A percentile compares a stretch with the other conserved stretches of the same genome.
phyloP scores from a whole-genome alignment of 305 asterid genomes.

The Rubia tinctorum region DNA sequence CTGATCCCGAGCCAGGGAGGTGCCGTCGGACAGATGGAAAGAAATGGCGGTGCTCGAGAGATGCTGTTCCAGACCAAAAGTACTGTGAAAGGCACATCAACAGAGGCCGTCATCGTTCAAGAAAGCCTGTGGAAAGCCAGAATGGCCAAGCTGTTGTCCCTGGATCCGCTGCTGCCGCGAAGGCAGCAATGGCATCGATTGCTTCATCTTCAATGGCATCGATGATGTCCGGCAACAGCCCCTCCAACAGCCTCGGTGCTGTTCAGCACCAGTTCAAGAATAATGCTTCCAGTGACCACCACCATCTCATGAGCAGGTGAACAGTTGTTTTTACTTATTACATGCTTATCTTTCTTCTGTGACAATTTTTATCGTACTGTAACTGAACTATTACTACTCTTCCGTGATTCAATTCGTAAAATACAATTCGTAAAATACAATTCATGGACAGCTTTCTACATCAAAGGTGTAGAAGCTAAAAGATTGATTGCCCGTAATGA shows the following conservation, averaged over 20 bases:
- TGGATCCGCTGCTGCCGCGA: conserved; percentile 50
- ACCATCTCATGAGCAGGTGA: conserved; percentile 48
- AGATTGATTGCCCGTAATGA: too few relatives aligned
- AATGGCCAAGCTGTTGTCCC: conserved; percentile 63
- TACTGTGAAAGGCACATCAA: conserved; percentile 98
- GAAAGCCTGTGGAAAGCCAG: conserved; percentile 99
- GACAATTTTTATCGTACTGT: too few relatives aligned
- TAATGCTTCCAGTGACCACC: conserved; percentile 32
- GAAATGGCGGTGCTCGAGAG: conserved; percentile 99
- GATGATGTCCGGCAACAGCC: conserved; percentile 43
- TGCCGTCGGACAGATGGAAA: conserved; percentile 98
- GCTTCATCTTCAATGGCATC: conserved; percentile 53
- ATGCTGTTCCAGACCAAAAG: conserved; percentile 94
- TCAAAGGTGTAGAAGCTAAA: too few relatives aligned
- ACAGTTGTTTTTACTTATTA: conserved; percentile 21
- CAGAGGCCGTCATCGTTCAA: conserved; percentile 98
- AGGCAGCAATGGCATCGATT: conserved; percentile 46
- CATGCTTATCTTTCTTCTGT: neutral
- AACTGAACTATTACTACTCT: too few relatives aligned
- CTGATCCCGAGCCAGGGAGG: conserved; percentile 96
- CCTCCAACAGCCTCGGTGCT: conserved; percentile 43
- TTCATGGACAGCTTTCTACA: too few relatives aligned
- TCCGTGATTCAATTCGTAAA: too few relatives aligned
- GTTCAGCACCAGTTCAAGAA: conserved; percentile 40
- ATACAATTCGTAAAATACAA: too few relatives aligned